A percentile compares a stretch with the other conserved stretches of the same genome.
Conservation (phyloP, 1,139 yeast genomes). For the Diutina neorugosa region DNA sequence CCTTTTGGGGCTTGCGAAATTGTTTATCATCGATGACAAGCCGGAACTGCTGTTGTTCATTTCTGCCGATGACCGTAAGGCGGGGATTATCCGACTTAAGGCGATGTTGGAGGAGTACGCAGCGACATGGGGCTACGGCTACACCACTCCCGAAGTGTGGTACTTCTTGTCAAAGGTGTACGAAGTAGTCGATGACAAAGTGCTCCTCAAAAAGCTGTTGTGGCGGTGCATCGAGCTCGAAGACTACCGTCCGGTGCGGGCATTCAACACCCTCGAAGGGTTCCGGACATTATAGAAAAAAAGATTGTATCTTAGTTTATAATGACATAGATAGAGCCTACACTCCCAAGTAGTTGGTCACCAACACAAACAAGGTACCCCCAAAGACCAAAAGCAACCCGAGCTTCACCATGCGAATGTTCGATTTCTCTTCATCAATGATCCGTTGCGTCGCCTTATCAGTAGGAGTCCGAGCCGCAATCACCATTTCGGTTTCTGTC, state of each 20-base stretch:
- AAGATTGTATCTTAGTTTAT: neutral
- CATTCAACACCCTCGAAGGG: neutral
- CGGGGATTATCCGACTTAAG: conserved; percentile 57
- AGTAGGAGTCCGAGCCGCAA: neutral
- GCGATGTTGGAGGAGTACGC: conserved; percentile 43
- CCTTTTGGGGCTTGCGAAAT: conserved; percentile 52
- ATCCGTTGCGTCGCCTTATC: conserved; percentile 1
- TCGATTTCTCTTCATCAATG: neutral
- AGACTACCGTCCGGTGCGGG: conserved; percentile 53
- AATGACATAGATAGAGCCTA: neutral
- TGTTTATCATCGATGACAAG: conserved; percentile 36
- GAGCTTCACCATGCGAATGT: neutral
- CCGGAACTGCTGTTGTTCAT: conserved; percentile 16
- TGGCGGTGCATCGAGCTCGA: conserved; percentile 63
- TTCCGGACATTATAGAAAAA: neutral
- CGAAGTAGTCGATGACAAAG: conserved; percentile 47
- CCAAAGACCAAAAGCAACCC: neutral
- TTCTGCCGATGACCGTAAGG: conserved; percentile 40
- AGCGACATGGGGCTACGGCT: conserved; percentile 40
- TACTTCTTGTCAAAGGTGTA: conserved; percentile 55
- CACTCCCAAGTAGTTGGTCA: neutral
- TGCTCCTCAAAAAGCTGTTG: conserved; percentile 39
- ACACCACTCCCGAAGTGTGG: conserved; percentile 60
- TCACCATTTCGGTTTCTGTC: neutral
- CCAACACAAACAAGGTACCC: neutral